Conservation (phyloP, 2,329 filamentous ascomycete genomes). For the Rhexocercosporidium sp. region DNA sequence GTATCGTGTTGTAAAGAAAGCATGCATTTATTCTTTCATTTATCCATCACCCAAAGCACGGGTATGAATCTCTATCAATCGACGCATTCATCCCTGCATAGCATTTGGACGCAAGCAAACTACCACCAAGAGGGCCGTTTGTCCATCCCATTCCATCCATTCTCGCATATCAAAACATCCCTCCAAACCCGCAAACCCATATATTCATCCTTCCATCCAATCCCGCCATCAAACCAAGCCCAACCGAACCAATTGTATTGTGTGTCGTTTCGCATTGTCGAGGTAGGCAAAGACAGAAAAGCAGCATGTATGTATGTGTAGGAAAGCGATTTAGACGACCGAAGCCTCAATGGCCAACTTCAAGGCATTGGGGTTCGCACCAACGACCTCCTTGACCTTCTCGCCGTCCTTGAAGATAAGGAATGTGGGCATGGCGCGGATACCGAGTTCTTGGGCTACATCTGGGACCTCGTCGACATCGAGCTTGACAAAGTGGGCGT, state of each 20-base stretch:
- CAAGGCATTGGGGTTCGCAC: conserved; percentile 78
- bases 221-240: background rate
- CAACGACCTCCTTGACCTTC: conserved; percentile 75
- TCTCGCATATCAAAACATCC: conserved; percentile 9
- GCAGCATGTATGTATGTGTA: too few species aligned
- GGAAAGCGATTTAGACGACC: background rate
- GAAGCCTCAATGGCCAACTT: conserved; percentile 44
- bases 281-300: too few species aligned
- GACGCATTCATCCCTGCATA: background rate
- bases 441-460: conserved; percentile 75
- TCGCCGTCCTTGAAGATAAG: conserved; percentile 80
- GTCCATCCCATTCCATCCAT: background rate
- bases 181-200: background rate
- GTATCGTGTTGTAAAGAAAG: background rate
- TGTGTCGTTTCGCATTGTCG: too few species aligned
- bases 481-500: conserved; percentile 82
- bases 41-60: background rate
- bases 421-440: conserved; percentile 95
- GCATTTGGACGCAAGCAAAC: background rate
- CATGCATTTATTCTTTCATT: conserved; percentile 3
- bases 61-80: background rate
- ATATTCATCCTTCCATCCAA: background rate
- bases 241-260: too few species aligned
- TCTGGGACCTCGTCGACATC: conserved; percentile 85
- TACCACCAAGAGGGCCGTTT: background rate